These are phyloP conservation scores for Backusella tarrabulga DNA, from an alignment of 192 early-diverging fungal genomes.

Conservation along the genomic window DNA sequence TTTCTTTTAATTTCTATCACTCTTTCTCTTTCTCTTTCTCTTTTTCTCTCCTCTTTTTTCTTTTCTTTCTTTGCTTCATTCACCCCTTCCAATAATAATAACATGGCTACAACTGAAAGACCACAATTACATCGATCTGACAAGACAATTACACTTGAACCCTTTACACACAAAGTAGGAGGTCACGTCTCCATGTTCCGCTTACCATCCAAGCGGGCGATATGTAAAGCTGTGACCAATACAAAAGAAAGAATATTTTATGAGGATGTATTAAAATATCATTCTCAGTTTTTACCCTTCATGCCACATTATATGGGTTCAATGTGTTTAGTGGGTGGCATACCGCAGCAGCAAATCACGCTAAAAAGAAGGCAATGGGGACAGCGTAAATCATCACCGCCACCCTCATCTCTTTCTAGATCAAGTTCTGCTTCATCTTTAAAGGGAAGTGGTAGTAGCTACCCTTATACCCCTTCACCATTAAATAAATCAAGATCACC, in stretches of 20 bases:
- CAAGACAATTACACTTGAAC: constrained; percentile 5
- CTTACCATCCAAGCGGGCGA: neutral
- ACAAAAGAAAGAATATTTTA: constrained; percentile 10
- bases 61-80: neutral
- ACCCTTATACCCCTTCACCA: neutral
- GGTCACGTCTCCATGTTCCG: constrained; percentile 19
- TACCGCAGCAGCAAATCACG: neutral
- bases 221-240: constrained; percentile 18
- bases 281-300: neutral
- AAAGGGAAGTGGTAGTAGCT: neutral
- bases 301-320: constrained; percentile 14
- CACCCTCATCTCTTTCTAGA: neutral
- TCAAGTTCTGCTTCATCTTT: neutral
- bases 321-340: neutral
- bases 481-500: neutral
- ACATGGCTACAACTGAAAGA: neutral
- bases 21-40: neutral
- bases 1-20: neutral
- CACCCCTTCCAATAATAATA: neutral
- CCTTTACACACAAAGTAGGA: constrained; percentile 13
- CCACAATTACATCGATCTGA: neutral
- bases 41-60: neutral
- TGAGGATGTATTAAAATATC: constrained; percentile 7
- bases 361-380: neutral
- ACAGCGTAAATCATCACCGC: neutral